Conservation (phyloP, 2,329 filamentous ascomycete species). For the Didymosphaeria variabile region DNA sequence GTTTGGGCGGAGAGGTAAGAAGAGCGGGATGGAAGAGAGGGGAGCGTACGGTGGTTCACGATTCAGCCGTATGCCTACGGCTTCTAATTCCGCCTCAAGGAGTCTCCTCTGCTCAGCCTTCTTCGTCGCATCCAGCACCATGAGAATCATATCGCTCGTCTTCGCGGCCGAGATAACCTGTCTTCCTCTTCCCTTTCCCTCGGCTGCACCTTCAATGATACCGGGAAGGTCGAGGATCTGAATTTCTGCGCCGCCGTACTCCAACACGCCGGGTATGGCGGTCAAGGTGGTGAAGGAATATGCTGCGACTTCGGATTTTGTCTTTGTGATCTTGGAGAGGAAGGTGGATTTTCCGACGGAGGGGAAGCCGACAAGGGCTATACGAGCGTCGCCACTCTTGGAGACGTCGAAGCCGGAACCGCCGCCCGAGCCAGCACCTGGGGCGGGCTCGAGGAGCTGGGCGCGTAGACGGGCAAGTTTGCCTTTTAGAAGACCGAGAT, state of each 20-base stretch:
- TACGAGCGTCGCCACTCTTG: conserved; percentile 95
- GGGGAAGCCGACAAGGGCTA: conserved; percentile 97
- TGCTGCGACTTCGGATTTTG: conserved; percentile 92
- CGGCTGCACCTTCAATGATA: conserved; percentile 96
- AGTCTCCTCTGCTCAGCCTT: conserved; percentile 90
- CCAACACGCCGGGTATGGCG: conserved; percentile 94
- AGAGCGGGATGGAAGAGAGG: not conserved
- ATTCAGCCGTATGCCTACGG: conserved; percentile 94
- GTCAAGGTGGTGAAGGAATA: conserved; percentile 98
- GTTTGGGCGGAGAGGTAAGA: not conserved
- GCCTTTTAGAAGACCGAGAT: conserved; percentile 96
- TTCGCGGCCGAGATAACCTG: conserved; percentile 98
- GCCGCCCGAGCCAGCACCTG: conserved; percentile 78
- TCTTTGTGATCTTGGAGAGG: conserved; percentile 98
- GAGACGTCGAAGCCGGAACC: conserved; percentile 88
- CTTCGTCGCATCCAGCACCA: conserved; percentile 97
- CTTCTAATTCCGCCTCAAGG: conserved; percentile 90
- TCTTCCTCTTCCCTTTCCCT: conserved; percentile 93
- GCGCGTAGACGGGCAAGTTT: conserved; percentile 95
- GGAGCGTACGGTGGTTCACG: conserved; percentile 79
- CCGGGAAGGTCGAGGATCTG: conserved; percentile 96
- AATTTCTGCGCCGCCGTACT: conserved; percentile 97
- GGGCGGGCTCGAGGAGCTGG: conserved; percentile 88
- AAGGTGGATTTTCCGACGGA: conserved; percentile 99
- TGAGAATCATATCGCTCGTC: conserved; percentile 95